Evolutionary conservation across 2,329 filamentous ascomycete species (phyloP).

Genomic region (Helminthosporium solani): DNA sequence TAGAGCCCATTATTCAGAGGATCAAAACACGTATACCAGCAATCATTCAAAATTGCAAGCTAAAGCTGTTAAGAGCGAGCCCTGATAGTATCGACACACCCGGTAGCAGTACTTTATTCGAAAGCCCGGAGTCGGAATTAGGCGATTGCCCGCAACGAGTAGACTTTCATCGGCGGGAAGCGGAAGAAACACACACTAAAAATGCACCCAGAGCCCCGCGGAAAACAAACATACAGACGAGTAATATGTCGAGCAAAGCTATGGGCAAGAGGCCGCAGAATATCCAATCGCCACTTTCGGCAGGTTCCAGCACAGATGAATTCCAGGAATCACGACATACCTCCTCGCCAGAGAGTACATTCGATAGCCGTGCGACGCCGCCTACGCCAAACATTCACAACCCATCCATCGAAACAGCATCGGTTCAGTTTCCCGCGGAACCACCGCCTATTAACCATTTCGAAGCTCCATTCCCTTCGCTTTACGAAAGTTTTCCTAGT

Average conservation of each 20-base stretch:
- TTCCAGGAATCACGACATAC: not conserved
- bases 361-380: not conserved
- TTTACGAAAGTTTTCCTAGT: too few species aligned
- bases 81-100: not conserved
- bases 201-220: not conserved
- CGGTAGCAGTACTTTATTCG: not conserved
- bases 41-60: conserved; percentile 11
- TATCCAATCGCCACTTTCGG: not conserved
- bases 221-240: not conserved
- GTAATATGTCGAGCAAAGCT: not conserved
- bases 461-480: too few species aligned
- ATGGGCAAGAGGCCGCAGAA: not conserved
- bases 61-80: conserved; percentile 1
- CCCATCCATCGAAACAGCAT: not conserved
- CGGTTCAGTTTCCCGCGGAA: not conserved
- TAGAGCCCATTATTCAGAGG: conserved; percentile 6
- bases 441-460: not conserved
- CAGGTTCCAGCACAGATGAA: not conserved
- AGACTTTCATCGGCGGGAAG: not conserved
- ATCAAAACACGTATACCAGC: conserved; percentile 12
- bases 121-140: not conserved
- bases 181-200: not conserved
- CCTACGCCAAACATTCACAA: not conserved
- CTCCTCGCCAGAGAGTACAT: not conserved
- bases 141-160: not conserved